Base-by-base conservation (phyloP, 495 filamentous ascomycete species). In the Penicillium cinerascens region DNA sequence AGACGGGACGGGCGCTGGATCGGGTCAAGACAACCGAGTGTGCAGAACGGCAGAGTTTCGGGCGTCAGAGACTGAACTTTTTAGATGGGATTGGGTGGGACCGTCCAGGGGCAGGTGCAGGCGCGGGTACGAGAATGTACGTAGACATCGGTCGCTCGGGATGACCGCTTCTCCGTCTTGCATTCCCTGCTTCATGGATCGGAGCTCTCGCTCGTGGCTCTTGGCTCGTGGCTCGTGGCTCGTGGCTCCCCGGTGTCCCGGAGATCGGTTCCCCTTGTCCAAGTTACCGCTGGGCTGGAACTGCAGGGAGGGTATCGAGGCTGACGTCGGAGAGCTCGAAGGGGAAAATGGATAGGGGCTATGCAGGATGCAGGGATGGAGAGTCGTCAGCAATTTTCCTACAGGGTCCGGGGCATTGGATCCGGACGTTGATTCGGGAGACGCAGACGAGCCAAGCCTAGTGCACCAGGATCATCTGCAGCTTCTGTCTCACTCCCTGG, bases 1-100 rank as follows among this genome's bases (percentile, higher is more conserved):
- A 61, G 58, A 59, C 51, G 56, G 37, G 55, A 38, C 44, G 44
- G 41, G 44, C 35, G 44, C 58, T 54, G 42, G 59, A 57, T 51
- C 60, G 51, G 60, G 63, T 56, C 53, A 63, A 43, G 48, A 29
- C 59, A 63, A 53, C 63, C 63, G 63, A 65, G 55, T 42, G 18
- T 45, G 55, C 44, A 59, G 38, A 20, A 39, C 9, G 10, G 10
- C 11, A 33, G 13, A 25, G 36, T 48, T 40, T 40, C 22, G 36
- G 46, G 36, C 23, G 23, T 48, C 11, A 37, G 36, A 48, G n/a
- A n/a, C n/a, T n/a, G n/a, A 33, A 10, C 2, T 2, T 10, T 33
- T 10, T 8, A 33, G 29, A 33, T 33, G 9, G 29, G 29, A 33
- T 33, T 11, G 10, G 29, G 6, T 29, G 9, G 9, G 25, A 43